These are phyloP conservation scores for Leptographium lundbergii DNA, from an alignment of 2,329 filamentous ascomycete species.

Conservation along the genomic window DNA sequence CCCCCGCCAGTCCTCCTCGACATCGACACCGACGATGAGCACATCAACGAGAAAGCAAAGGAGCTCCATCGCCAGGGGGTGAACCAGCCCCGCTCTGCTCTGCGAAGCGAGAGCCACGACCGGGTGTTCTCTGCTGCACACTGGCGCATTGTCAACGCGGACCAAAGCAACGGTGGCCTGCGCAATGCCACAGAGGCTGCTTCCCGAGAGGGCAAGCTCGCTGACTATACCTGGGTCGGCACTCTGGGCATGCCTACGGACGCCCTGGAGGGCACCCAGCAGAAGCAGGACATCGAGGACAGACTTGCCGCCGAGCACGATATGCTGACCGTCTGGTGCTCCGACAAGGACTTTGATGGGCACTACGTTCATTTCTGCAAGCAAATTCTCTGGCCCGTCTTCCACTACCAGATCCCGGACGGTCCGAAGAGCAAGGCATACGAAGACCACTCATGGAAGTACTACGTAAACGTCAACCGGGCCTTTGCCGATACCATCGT, in stretches of 20 bases:
- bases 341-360: constrained; percentile 85
- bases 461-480: constrained; percentile 85
- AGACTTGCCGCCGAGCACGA: constrained; percentile 69
- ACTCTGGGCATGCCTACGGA: constrained; percentile 92
- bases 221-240: constrained; percentile 80
- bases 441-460: constrained; percentile 92
- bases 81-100: constrained; percentile 35
- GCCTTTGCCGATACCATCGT: constrained; percentile 86
- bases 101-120: constrained; percentile 52
- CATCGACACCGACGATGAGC: constrained; percentile 48
- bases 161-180: constrained; percentile 86
- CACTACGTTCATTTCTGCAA: constrained; percentile 97
- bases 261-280: constrained; percentile 57
- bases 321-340: constrained; percentile 72
- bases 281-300: constrained; percentile 75
- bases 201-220: constrained; percentile 52
- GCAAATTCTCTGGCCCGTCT: constrained; percentile 93
- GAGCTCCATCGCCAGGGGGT: constrained; percentile 45
- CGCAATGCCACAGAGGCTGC: constrained; percentile 79
- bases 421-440: constrained; percentile 98
- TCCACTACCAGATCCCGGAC: constrained; percentile 96
- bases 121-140: constrained; percentile 61
- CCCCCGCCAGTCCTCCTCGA: constrained; percentile 67
- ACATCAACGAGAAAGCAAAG: constrained; percentile 39
- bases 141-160: constrained; percentile 73